Base-by-base conservation (phyloP, 345 rosid genomes). In the Populus ilicifolia region DNA sequence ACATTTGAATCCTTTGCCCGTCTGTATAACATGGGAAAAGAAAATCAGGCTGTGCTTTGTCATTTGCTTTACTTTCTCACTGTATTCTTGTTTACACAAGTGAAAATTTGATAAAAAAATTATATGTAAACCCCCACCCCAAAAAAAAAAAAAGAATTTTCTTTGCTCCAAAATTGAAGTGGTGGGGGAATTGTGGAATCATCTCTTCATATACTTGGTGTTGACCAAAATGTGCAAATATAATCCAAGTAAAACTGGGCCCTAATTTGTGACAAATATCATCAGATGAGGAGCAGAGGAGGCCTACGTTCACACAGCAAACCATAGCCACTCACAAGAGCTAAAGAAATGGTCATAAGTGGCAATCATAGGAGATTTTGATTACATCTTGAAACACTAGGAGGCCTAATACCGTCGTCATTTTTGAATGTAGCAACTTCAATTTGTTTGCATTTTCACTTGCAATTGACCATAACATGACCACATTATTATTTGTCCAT, bases 301-400 rank as follows among this genome's bases (percentile, higher is more conserved):
- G 72, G 38, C 59, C 35, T 50, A 39, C 43, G 18, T 79, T 82
- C 76, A 66, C 5, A 52, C 56, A 18, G 64, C 69, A 72, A 73
- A 74, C 50, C 68, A 75, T 23, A 41, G 72, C 76, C 72, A 75
- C 62, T 54, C 69, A 35, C 52, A 23, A 73, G 73, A 56, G 59
- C 48, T 63, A 62, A 59, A 74, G 73, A 54, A 36, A 33, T 74
- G 59, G 74, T 83, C 85, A 25, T 63, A 6, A 69, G 79, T 73
- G 74, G 79, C 44, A 74, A 80, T 83, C 77, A 83, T 66, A 77
- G 69, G 72, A 20, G 33, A 3, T 66, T 52, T 77, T 27, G n/a
- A 64, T 72, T 63, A 52, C 46, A 27, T 17, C 16, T 21, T 61
- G 71, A 50, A 71, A 64, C 77, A 75, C 56, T 35, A 46, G 62